Conservation (phyloP, 495 filamentous ascomycete genomes). For the Hyaloscypha bicolor region DNA sequence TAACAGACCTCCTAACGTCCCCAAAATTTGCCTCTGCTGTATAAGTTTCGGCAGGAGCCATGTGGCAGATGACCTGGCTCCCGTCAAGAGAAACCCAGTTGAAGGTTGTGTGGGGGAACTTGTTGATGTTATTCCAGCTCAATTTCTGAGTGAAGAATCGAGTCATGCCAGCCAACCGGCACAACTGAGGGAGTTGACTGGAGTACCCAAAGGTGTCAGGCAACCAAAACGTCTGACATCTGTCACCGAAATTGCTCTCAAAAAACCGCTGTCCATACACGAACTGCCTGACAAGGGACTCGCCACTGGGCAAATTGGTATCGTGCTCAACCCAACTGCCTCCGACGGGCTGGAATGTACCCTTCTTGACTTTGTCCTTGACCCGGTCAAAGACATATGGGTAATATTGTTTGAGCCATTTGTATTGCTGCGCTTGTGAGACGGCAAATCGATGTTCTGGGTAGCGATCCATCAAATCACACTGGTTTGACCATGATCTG, state of each 20-base stretch:
- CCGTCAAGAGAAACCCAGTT: constrained; percentile 96
- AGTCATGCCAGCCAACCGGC: constrained; percentile 88
- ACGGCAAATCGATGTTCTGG: constrained; percentile 90
- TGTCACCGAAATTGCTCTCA: constrained; percentile 87
- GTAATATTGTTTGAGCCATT: constrained; percentile 92
- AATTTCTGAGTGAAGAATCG: constrained; percentile 98
- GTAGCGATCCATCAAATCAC: constrained; percentile 90
- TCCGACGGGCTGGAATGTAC: constrained; percentile 90
- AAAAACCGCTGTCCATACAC: constrained; percentile 93
- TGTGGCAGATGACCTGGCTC: constrained; percentile 95
- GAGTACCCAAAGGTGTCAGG: constrained; percentile 98
- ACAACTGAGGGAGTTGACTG: constrained; percentile 89
- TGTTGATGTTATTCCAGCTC: constrained; percentile 95
- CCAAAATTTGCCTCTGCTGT: constrained; percentile 94
- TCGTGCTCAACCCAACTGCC: constrained; percentile 99
- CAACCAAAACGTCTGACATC: constrained; percentile 92
- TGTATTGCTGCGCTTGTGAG: constrained; percentile 96
- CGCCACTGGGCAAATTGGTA: constrained; percentile 94
- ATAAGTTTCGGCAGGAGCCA: constrained; percentile 93
- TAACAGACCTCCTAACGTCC: constrained; percentile 86
- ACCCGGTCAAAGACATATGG: constrained; percentile 84
- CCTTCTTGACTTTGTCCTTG: constrained; percentile 85
- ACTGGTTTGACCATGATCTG: constrained; percentile 95
- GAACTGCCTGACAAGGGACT: constrained; percentile 94
- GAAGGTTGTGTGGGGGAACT: constrained; percentile 97